Base-by-base conservation (phyloP, 2,329 filamentous ascomycete genomes). In the Fusarium concolor region DNA sequence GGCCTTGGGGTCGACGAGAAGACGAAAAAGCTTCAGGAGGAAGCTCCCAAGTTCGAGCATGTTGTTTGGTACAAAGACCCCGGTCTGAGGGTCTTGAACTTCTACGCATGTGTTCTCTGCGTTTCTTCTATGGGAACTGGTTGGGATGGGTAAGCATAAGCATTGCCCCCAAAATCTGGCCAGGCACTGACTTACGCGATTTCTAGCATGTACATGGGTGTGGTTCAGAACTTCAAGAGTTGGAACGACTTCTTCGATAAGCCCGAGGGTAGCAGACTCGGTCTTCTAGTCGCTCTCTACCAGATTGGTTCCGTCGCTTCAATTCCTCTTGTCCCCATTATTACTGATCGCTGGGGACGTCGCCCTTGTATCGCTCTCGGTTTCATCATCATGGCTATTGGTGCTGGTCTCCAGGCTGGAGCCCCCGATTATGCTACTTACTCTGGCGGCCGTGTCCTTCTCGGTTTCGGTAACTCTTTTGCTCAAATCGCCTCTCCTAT, bases 381-480 rank as follows among this genome's bases (percentile, higher is more conserved):
- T 22, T 84, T 81, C 50, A 60, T 78, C 26, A 77, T 84, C 65
- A 85, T 85, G 83, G 76, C 84, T 52, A 64, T 64, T 10, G 61
- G 61, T 1, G 39, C 61, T 12, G 61, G 52, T 33, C 61, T 64
- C 5, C 61, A 64, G 22, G 56, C 77, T 10, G 83, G 83, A 41
- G 79, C 79, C 20, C 74, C 77, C 42, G 57, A 84, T 41, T 79
- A 79, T 2, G 80, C 80, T 20, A 80, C 82, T 50, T 76, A 75
- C 71, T 82, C 78, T 22, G 77, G 49, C 74, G 83, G 83, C 18
- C 68, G 78, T 24, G 78, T 79, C 44, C 70, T 76, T 17, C 75
- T 81, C 42, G 90, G 90, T 62, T 91, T 92, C 69, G 89, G 90
- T 45, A 89, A 89, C 79, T 87, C 86, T 37, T 79, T 91, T 42